Percentiles rank a stretch among this genome's conserved stretches.
Evolutionary conservation across 2,329 filamentous ascomycete genomes (phyloP).

Genomic region (Plenodomus tracheiphilus): DNA sequence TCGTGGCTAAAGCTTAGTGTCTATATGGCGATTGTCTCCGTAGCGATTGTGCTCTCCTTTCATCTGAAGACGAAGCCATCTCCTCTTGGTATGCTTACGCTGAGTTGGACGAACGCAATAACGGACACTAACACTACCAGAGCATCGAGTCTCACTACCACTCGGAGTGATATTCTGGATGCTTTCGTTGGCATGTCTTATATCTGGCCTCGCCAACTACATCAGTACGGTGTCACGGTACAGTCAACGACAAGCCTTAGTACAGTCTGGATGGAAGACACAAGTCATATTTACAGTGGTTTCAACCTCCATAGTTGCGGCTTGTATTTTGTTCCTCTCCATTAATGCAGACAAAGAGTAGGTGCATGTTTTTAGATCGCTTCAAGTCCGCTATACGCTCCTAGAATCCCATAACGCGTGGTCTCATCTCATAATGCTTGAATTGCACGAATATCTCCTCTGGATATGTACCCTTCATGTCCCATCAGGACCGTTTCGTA

Average conservation of each 20-base stretch:
- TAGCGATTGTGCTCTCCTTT: slow-evolving; percentile 91
- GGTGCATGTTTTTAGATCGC: neutral
- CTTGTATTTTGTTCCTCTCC: slow-evolving; percentile 48
- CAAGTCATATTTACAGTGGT: slow-evolving; percentile 66
- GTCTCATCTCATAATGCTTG: neutral
- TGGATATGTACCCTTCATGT: neutral
- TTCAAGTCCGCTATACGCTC: neutral
- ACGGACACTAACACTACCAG: slow-evolving; percentile 48
- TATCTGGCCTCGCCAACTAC: slow-evolving; percentile 82
- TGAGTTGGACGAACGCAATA: neutral
- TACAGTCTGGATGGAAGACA: slow-evolving; percentile 93
- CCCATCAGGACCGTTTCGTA: neutral
- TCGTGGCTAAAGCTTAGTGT: slow-evolving; percentile 87
- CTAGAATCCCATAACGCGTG: no score
- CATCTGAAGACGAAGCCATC: slow-evolving; percentile 75
- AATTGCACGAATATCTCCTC: no score
- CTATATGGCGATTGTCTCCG: slow-evolving; percentile 86
- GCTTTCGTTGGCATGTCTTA: slow-evolving; percentile 75
- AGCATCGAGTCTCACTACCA: slow-evolving; percentile 77
- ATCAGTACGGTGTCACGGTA: slow-evolving; percentile 82
- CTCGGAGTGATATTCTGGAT: slow-evolving; percentile 88
- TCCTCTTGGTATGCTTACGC: slow-evolving; percentile 16
- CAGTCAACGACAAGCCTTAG: slow-evolving; percentile 74
- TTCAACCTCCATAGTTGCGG: slow-evolving; percentile 45
- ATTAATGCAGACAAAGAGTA: slow-evolving; percentile 39